A percentile compares a stretch with the other conserved stretches of the same genome.
Conservation (phyloP, 495 filamentous ascomycete species). For the Penicillium bovifimosum region DNA sequence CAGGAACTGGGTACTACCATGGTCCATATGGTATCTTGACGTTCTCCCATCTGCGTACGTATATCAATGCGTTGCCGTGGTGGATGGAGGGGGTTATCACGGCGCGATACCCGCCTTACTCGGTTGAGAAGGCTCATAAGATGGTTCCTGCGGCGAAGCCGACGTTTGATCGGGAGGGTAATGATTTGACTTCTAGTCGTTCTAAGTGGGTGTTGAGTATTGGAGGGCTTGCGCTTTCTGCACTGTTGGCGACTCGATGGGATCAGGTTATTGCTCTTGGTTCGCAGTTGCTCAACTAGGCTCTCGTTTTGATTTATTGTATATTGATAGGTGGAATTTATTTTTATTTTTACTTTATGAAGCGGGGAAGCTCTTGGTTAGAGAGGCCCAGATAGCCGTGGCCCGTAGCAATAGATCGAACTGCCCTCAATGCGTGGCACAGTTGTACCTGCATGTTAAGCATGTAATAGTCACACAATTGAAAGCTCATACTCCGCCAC, state of each 20-base stretch:
- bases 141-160: constrained; percentile 54
- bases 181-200: constrained; percentile 4
- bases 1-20: constrained; percentile 70
- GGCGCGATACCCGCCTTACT: constrained; percentile 68
- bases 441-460: too few species aligned
- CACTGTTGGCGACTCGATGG: not conserved
- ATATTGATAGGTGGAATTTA: constrained; percentile 4
- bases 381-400: too few species aligned
- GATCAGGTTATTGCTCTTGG: not conserved
- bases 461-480: too few species aligned
- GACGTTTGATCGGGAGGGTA: constrained; percentile 69
- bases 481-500: not conserved
- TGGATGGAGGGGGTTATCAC: constrained; percentile 56
- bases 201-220: constrained; percentile 13
- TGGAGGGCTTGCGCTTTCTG: constrained; percentile 12
- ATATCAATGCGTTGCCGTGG: constrained; percentile 30
- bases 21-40: constrained; percentile 70
- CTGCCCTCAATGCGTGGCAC: too few species aligned
- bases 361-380: constrained; percentile 1
- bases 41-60: constrained; percentile 65
- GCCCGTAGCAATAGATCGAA: too few species aligned
- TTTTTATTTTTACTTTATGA: not conserved
- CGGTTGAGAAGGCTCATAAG: constrained; percentile 45
- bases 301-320: too few species aligned
- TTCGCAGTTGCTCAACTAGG: constrained; percentile 2